These are phyloP conservation scores for Agapanthus africanus DNA, from an alignment of 106 monocot genomes.

Conservation along the genomic window DNA sequence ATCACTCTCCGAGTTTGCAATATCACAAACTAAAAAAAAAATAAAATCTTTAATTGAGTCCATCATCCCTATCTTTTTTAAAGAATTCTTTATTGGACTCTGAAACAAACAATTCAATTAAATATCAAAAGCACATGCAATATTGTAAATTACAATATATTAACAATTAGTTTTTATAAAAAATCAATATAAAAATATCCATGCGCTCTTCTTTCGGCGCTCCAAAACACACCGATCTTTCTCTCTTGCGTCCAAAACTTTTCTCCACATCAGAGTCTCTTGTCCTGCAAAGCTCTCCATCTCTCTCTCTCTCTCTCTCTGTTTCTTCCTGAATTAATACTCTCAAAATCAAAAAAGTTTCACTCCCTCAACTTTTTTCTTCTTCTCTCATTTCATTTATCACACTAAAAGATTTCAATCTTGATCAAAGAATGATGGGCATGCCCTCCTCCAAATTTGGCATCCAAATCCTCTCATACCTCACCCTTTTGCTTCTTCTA, in stretches of 20 bases:
- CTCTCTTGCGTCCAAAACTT: background rate
- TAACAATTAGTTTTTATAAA: too few relatives aligned
- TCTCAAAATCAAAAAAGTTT: background rate
- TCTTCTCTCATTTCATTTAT: background rate
- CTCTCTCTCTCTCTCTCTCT: background rate
- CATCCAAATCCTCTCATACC: background rate
- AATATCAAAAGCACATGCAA: too few relatives aligned
- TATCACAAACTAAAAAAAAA: too few relatives aligned
- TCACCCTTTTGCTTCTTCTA: conserved; percentile 1
- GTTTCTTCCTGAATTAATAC: background rate
- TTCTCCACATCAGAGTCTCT: background rate
- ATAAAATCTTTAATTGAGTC: too few relatives aligned
- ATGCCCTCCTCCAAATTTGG: conserved; percentile 8
- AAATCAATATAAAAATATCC: too few relatives aligned
- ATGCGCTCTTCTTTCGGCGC: conserved; percentile 5
- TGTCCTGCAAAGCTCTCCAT: too few relatives aligned
- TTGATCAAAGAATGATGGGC: background rate
- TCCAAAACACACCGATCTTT: conserved; percentile 1
- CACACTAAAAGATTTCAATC: background rate
- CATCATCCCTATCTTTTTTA: too few relatives aligned
- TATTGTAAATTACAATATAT: too few relatives aligned
- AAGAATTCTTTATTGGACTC: too few relatives aligned
- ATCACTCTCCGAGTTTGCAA: too few relatives aligned
- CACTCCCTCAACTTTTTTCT: background rate
- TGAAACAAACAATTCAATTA: too few relatives aligned